Evolutionary conservation across 225 moss, liverwort and hornwort genomes (phyloP).

Genomic region (Rhytidiadelphus loreus): DNA sequence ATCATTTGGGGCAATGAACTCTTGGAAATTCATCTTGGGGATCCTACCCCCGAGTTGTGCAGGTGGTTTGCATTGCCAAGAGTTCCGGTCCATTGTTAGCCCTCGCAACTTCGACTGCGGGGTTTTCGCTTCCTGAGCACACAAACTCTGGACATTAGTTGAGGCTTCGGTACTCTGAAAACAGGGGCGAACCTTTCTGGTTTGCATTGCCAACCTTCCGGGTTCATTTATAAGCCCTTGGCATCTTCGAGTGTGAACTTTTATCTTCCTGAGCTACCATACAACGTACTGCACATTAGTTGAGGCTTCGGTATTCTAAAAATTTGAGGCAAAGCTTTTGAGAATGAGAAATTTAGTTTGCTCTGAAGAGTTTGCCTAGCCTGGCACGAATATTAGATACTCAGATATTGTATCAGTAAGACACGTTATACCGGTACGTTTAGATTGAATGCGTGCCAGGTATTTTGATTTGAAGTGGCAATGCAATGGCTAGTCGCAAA

Average conservation of each 20-base stretch:
- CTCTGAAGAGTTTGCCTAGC: background rate
- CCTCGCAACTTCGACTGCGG: background rate
- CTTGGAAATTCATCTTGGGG: background rate
- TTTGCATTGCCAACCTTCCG: background rate
- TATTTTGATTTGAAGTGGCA: background rate
- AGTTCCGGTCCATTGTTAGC: background rate
- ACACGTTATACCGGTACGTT: background rate
- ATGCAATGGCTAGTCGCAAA: background rate
- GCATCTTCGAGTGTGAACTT: background rate
- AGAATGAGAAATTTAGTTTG: background rate
- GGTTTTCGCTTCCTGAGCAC: background rate
- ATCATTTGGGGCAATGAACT: background rate
- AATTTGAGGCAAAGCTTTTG: background rate
- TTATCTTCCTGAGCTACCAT: background rate
- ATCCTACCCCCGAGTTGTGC: background rate
- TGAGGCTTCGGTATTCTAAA: background rate
- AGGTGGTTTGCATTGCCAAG: background rate
- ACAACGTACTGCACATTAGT: background rate
- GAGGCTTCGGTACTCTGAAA: background rate
- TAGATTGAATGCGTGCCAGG: background rate
- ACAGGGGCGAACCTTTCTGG: background rate
- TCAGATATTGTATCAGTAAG: too few relatives aligned
- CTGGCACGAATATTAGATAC: background rate
- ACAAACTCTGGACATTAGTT: background rate
- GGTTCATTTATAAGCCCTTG: background rate